Conservation (phyloP, 2,329 filamentous ascomycete species). For the Clarireedia homoeocarpa region DNA sequence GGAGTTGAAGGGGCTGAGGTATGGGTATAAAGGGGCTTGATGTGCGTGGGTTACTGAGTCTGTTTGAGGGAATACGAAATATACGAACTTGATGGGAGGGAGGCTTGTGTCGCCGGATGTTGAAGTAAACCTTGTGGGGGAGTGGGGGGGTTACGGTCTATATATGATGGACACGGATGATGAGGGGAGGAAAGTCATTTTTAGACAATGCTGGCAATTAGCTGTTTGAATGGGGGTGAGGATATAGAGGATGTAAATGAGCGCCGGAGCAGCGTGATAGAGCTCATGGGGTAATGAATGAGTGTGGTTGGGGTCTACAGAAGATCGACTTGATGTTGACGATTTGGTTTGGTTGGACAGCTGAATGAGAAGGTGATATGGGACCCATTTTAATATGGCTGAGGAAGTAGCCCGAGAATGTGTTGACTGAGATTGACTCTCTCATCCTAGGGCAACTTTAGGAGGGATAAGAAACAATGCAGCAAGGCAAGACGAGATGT, state of each 20-base stretch:
- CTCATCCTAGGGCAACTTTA: no score
- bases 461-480: no score
- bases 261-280: neutral
- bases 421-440: no score
- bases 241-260: neutral
- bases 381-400: no score
- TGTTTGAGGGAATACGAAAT: neutral
- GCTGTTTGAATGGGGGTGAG: neutral
- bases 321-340: neutral
- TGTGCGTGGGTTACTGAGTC: neutral
- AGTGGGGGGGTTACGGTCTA: no score
- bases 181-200: no score
- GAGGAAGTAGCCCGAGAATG: no score
- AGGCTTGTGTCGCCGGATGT: no score
- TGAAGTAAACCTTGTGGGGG: neutral
- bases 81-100: neutral
- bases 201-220: neutral
- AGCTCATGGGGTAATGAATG: neutral
- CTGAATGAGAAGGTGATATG: neutral
- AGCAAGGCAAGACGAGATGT: no score
- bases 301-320: neutral
- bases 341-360: neutral
- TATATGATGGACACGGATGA: no score
- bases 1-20: constrained; percentile 54
- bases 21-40: constrained; percentile 60